phyloP scores from a whole-genome alignment of 345 rosid genomes.

The Brassica nigra region DNA sequence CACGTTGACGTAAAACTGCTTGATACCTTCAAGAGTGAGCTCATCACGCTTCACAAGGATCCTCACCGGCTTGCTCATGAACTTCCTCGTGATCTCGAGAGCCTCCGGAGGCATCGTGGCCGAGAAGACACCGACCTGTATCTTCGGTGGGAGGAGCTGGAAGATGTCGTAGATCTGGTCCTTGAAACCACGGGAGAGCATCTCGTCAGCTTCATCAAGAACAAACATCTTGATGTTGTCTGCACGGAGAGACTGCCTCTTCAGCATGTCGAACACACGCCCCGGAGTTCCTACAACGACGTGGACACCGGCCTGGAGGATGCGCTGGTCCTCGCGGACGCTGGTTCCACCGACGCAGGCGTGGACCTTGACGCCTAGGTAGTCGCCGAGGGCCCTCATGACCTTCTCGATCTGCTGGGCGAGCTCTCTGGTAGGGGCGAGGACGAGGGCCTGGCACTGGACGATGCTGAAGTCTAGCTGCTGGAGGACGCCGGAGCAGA shows the following conservation, averaged over 20 bases:
- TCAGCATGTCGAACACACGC: not conserved
- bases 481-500: not conserved
- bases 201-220: not conserved
- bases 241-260: not conserved
- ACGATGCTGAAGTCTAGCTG: not conserved
- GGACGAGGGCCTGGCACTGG: not conserved
- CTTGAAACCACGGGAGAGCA: not conserved
- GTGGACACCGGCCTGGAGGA: not conserved
- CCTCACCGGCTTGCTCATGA: conserved; percentile 2
- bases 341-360: not conserved
- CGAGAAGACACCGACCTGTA: not conserved
- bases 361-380: not conserved
- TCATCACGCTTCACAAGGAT: not conserved
- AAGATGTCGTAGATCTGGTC: not conserved
- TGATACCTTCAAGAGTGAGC: not conserved
- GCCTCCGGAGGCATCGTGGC: not conserved
- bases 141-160: conserved; percentile 1
- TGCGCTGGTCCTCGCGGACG: not conserved
- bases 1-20: not conserved
- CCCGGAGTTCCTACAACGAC: not conserved
- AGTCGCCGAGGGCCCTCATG: not conserved
- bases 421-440: not conserved
- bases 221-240: conserved; percentile 2
- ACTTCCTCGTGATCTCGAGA: conserved; percentile 1
- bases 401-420: conserved; percentile 2